Conservation (phyloP, 2,329 filamentous ascomycete species). For the Cordyceps javanica region DNA sequence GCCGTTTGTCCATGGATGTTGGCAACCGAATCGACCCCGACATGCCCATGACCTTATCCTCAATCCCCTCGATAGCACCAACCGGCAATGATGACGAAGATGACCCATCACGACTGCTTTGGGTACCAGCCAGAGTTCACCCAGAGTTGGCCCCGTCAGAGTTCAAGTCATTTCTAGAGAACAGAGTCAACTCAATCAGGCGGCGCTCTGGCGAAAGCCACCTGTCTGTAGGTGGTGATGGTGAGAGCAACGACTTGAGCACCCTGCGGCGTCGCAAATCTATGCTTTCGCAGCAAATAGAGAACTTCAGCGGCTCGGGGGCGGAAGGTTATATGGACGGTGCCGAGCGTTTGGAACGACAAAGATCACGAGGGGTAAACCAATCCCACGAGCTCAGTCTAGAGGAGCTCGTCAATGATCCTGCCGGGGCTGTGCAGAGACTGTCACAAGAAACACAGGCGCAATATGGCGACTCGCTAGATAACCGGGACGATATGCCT, state of each 20-base stretch:
- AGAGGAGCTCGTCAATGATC: constrained; percentile 78
- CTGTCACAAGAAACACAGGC: constrained; percentile 53
- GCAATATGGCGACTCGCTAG: constrained; percentile 35
- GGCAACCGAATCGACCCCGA: constrained; percentile 67
- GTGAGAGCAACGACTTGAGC: constrained; percentile 48
- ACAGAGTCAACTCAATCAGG: constrained; percentile 83
- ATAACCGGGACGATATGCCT: constrained; percentile 65
- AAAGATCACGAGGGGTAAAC: constrained; percentile 55
- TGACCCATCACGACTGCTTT: constrained; percentile 82
- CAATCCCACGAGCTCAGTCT: constrained; percentile 60
- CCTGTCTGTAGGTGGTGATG: constrained; percentile 49
- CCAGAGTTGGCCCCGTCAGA: constrained; percentile 92
- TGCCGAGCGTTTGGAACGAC: constrained; percentile 69
- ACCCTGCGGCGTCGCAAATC: constrained; percentile 83
- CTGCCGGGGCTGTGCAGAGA: constrained; percentile 63
- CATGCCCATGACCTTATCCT: constrained; percentile 61
- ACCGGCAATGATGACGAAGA: constrained; percentile 73
- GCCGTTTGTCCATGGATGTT: constrained; percentile 93
- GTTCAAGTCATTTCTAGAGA: constrained; percentile 95
- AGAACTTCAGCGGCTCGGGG: constrained; percentile 56
- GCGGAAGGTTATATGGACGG: constrained; percentile 72
- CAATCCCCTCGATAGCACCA: constrained; percentile 67
- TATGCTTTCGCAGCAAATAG: constrained; percentile 88
- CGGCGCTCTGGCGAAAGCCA: constrained; percentile 70
- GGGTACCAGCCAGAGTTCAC: constrained; percentile 92